Base-by-base conservation (phyloP, 768 basidiomycete genomes). In the Termitomyces heimii region DNA sequence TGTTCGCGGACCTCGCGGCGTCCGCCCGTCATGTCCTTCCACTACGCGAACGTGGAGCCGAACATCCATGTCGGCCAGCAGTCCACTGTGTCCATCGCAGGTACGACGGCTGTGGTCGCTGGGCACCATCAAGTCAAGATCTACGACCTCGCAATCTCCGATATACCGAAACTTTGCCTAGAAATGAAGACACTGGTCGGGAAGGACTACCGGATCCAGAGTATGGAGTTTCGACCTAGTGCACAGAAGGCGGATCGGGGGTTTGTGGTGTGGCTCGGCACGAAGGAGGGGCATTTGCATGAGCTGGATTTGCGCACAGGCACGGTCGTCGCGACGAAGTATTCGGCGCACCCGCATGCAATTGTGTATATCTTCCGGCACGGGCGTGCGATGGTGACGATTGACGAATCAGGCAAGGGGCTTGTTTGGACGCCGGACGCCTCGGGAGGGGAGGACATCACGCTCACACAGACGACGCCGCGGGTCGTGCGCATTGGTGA, bases 221-320 rank as follows among this genome's bases (percentile, higher is more conserved):
- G 86, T 22, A 77, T 96, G 71, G 92, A 88, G 69, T 92, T 94
- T 67, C 78, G 87, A 16, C 80, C 87, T 0, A 77, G 78, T 2
- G 63, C 61, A 2, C 63, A 68, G 10, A 63, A 70, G n/a, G 71
- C 61, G 0, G 82, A 86, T 53, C 74, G 79, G 18, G 91, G 89
- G 2, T 75, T 75, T 31, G 77, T 82, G 54, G 63, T 94, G 2
- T 98, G 95, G 95, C 72, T 88, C 12, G 96, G 95, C 4, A 92
- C 92, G 29, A 94, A 90, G 72, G 93, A 96, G 26, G 96, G 96
- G 0, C 85, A 89, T 68, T 58, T 99, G 26, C 78, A 87, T 62
- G 94, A 97, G 75, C 62, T 96, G 55, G 92, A 98, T 65, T 74
- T 89, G 39, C 71, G 79, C 53, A 83, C 78, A 2, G 88, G 85